A percentile compares a stretch with the other conserved stretches of the same genome.
Conservation (phyloP, 1,284 basidiomycete genomes). For the Tremellales sp. region DNA sequence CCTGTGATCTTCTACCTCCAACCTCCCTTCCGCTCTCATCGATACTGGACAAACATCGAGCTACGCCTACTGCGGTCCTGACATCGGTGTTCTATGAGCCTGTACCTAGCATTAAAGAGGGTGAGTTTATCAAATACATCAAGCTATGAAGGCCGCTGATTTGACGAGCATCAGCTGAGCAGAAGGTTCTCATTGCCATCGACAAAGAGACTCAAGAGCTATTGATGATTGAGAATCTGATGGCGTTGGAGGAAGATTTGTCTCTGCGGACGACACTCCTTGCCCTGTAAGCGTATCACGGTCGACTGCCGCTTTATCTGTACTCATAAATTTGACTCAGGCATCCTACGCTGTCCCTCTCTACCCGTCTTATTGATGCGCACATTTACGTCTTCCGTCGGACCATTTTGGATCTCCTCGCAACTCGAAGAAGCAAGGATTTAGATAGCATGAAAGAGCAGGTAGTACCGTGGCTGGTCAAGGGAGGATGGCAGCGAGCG, state of each 20-base stretch:
- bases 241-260: conserved; percentile 65
- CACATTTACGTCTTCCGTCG: conserved; percentile 84
- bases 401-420: conserved; percentile 67
- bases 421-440: conserved; percentile 57
- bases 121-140: conserved; percentile 21
- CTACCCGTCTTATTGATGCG: conserved; percentile 70
- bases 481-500: conserved; percentile 62
- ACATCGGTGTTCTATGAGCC: conserved; percentile 74
- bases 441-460: conserved; percentile 79
- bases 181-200: conserved; percentile 40
- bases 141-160: neutral
- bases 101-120: conserved; percentile 48
- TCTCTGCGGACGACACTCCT: conserved; percentile 69
- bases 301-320: too few relatives aligned
- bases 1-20: conserved; percentile 84
- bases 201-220: conserved; percentile 58
- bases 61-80: conserved; percentile 62
- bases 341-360: conserved; percentile 68
- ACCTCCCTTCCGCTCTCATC: conserved; percentile 63
- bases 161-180: conserved; percentile 29
- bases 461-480: conserved; percentile 84
- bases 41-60: conserved; percentile 81
- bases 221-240: conserved; percentile 62
- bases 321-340: too few relatives aligned
- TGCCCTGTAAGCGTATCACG: conserved; percentile 55